A percentile compares a stretch with the other conserved stretches of the same genome.
These are phyloP conservation scores for Wallacemonas rigidus DNA, from an alignment of 208 protist species.

Conservation along the genomic window DNA sequence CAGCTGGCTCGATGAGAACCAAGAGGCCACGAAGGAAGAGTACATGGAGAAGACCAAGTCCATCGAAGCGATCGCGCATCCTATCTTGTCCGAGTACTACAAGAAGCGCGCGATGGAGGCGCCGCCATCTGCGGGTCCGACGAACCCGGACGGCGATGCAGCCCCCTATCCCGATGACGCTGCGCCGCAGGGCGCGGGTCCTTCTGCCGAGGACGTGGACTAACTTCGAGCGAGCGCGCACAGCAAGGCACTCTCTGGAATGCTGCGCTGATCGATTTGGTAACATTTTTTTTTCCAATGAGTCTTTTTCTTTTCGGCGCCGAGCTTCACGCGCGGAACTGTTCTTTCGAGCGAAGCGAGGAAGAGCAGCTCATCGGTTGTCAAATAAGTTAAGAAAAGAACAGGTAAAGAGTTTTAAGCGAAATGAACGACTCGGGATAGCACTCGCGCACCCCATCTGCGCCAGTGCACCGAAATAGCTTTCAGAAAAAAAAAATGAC, in stretches of 20 bases:
- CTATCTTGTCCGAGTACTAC: constrained; percentile 97
- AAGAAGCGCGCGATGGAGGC: constrained; percentile 72
- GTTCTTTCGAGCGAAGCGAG: too few relatives aligned
- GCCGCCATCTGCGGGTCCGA: constrained; percentile 28
- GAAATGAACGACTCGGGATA: too few relatives aligned
- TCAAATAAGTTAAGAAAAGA: too few relatives aligned
- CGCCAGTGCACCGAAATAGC: too few relatives aligned
- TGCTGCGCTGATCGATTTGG: background rate
- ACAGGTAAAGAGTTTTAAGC: too few relatives aligned
- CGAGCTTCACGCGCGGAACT: too few relatives aligned
- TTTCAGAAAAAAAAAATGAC: too few relatives aligned
- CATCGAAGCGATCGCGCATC: constrained; percentile 88
- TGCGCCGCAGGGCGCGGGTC: constrained; percentile 17
- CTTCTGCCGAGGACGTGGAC: constrained; percentile 58
- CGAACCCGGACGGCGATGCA: constrained; percentile 15
- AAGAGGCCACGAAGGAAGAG: constrained; percentile 91
- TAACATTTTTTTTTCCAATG: background rate
- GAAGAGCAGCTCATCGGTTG: too few relatives aligned
- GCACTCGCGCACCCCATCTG: too few relatives aligned
- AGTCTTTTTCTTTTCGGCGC: background rate
- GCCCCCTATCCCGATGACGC: background rate
- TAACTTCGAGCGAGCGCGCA: constrained; percentile 19
- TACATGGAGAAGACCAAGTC: constrained; percentile 91
- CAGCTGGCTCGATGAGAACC: constrained; percentile 66
- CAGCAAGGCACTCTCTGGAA: too few relatives aligned